Evolutionary conservation across 2,329 filamentous ascomycete genomes (phyloP).

Genomic region (Aspergillus ibericus): DNA sequence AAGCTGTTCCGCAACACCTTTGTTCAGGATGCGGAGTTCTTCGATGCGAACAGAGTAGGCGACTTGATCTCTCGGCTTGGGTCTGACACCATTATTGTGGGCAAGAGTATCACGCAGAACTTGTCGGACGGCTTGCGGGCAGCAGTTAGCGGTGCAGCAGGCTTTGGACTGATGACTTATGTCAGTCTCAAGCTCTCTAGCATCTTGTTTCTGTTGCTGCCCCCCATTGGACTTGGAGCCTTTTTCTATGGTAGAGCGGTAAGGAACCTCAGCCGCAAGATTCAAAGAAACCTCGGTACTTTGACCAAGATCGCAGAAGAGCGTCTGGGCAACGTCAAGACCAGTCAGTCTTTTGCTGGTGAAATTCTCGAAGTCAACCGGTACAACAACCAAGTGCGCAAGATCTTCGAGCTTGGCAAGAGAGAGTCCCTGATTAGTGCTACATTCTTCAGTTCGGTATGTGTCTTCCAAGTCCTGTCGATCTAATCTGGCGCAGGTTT

Average conservation of each 20-base stretch:
- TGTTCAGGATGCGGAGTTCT: slow-evolving; percentile 97
- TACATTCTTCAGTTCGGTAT: slow-evolving; percentile 73
- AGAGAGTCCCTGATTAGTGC: slow-evolving; percentile 85
- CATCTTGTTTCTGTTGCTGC: slow-evolving; percentile 81
- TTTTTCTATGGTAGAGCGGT: slow-evolving; percentile 90
- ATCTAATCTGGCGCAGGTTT: neutral
- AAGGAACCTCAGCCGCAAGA: slow-evolving; percentile 83
- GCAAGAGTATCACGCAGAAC: slow-evolving; percentile 98
- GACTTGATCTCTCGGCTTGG: slow-evolving; percentile 94
- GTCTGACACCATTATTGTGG: slow-evolving; percentile 95
- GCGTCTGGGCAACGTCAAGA: slow-evolving; percentile 93
- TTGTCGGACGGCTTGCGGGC: slow-evolving; percentile 92
- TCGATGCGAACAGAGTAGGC: slow-evolving; percentile 94
- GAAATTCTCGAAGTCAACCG: slow-evolving; percentile 86
- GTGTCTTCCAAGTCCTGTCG: slow-evolving; percentile 17
- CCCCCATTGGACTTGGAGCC: slow-evolving; percentile 84
- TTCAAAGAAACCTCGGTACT: slow-evolving; percentile 89
- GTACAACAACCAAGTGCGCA: slow-evolving; percentile 89
- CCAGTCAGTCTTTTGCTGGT: slow-evolving; percentile 92
- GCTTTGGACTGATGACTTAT: slow-evolving; percentile 92
- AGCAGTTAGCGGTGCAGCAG: slow-evolving; percentile 84
- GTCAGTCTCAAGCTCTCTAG: slow-evolving; percentile 88
- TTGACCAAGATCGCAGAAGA: slow-evolving; percentile 98
- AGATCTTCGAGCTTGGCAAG: slow-evolving; percentile 86
- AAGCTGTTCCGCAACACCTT: slow-evolving; percentile 90